Evolutionary conservation across 257 asterid genomes (phyloP).

Genomic region (Sherardia arvensis): DNA sequence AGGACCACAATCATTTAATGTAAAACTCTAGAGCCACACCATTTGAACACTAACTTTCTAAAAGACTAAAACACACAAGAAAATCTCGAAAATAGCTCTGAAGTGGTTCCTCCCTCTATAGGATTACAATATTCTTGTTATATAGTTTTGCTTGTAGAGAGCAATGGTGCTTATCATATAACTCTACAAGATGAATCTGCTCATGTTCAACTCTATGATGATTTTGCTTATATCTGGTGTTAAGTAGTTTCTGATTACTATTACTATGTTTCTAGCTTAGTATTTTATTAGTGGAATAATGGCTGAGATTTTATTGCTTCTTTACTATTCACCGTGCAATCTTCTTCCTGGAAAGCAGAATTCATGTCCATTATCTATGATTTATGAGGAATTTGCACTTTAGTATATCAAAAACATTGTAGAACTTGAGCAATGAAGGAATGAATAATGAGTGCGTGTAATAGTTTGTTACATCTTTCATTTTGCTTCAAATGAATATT

Average conservation of each 20-base stretch:
- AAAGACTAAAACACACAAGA: background rate
- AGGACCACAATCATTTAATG: no score
- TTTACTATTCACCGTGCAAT: background rate
- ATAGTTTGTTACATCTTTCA: background rate
- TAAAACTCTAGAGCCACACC: no score
- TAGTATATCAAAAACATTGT: background rate
- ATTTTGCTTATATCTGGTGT: background rate
- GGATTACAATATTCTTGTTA: background rate
- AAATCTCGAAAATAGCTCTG: background rate
- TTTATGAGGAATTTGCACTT: background rate
- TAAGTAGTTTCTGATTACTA: background rate
- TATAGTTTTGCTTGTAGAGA: background rate
- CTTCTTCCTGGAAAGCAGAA: background rate
- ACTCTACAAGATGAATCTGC: background rate
- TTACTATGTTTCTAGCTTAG: background rate
- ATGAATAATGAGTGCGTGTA: background rate
- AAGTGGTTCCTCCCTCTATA: background rate
- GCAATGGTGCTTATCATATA: background rate
- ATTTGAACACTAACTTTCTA: background rate
- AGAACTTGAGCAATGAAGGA: background rate
- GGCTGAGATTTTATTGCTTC: background rate
- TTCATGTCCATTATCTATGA: background rate
- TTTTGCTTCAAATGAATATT: background rate
- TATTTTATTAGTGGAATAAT: background rate
- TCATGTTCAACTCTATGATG: background rate